phyloP scores from a whole-genome alignment of 163 green algal genomes.

The Scenedesmus sp. region DNA sequence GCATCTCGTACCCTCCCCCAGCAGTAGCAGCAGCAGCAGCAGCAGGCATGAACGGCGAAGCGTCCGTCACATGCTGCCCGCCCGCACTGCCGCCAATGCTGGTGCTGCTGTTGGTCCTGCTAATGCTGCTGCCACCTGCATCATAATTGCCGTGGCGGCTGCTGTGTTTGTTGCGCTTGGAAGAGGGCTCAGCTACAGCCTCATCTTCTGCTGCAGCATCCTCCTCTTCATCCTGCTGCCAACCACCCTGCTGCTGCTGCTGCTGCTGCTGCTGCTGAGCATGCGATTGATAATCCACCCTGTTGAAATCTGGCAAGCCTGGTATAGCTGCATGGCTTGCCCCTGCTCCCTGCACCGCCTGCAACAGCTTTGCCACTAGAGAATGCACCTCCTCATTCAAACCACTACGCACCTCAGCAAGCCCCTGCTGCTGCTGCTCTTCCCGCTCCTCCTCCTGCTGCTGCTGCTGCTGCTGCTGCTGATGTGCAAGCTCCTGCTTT shows the following conservation, averaged over 20 bases:
- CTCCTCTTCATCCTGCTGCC: not conserved
- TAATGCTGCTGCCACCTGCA: not conserved
- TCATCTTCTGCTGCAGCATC: not conserved
- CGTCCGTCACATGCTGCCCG: not conserved
- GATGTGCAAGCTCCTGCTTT: not conserved
- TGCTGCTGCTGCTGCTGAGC: constrained; percentile 19
- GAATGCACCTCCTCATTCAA: not conserved
- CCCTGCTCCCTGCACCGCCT: not conserved
- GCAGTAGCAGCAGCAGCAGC: not conserved
- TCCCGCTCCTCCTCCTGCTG: not conserved
- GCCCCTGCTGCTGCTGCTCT: not conserved
- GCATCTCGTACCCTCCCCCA: not conserved
- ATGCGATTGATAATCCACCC: not conserved
- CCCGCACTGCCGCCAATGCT: not conserved
- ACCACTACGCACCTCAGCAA: not conserved
- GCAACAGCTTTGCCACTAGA: not conserved
- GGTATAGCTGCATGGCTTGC: not conserved
- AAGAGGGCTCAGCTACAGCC: not conserved
- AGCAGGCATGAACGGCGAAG: not conserved
- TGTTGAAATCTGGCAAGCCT: too few relatives aligned
- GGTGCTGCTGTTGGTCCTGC: not conserved
- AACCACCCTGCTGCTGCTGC: not conserved
- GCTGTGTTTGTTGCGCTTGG: not conserved
- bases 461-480: not conserved
- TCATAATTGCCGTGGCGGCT: not conserved